phyloP scores from a whole-genome alignment of 106 monocot species.

The Xerophyta viscosa region DNA sequence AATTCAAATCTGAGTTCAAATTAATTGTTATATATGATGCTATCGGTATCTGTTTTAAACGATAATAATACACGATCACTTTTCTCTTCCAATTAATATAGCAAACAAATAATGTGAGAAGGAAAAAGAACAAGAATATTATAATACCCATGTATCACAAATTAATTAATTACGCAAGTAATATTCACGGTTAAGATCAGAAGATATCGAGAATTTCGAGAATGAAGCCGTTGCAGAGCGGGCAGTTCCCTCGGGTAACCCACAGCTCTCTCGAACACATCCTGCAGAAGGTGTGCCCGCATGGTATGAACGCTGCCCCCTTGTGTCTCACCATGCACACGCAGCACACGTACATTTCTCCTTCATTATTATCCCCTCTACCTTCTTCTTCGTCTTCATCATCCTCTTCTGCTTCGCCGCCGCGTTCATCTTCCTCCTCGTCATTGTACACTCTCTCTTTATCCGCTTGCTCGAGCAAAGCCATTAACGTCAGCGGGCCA shows the following conservation, averaged over 20 bases:
- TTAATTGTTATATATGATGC: no score
- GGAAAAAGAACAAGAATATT: no score
- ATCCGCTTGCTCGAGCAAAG: conserved; percentile 15
- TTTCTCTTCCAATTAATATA: no score
- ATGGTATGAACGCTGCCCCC: conserved; percentile 26
- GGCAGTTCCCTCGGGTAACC: conserved; percentile 27
- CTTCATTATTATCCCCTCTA: background rate
- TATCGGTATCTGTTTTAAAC: no score
- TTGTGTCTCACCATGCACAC: conserved; percentile 40
- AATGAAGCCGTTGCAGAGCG: conserved; percentile 29
- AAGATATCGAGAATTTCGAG: conserved; percentile 40
- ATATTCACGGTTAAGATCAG: no score
- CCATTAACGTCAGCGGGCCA: conserved; percentile 14
- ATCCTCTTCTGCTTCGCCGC: background rate
- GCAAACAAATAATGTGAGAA: no score
- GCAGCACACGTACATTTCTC: conserved; percentile 17
- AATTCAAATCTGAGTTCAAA: no score
- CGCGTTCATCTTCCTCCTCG: background rate
- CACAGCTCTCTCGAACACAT: conserved; percentile 32
- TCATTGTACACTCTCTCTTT: background rate
- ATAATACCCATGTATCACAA: no score
- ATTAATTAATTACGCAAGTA: no score
- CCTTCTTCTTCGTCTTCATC: conserved; percentile 3
- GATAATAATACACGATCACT: no score
- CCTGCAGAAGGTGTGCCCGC: conserved; percentile 43